phyloP scores from a whole-genome alignment of 495 filamentous ascomycete genomes.

The Neurospora sp. region DNA sequence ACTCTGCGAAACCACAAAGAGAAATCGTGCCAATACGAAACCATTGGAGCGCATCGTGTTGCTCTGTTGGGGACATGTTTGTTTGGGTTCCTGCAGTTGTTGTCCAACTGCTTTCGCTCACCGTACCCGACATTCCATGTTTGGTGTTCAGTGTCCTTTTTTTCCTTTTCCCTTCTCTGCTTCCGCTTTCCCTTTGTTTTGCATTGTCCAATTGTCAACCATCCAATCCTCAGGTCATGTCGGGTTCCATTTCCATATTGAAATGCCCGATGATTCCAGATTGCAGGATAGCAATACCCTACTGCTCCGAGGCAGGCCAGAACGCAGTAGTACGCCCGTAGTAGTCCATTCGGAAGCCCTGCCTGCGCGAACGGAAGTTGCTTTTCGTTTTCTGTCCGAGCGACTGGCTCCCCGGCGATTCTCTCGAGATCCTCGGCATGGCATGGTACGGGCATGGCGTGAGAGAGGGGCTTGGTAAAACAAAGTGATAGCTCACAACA shows the following conservation, averaged over 20 bases:
- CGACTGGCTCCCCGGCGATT: not conserved
- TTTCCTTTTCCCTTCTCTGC: not conserved
- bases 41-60: not conserved
- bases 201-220: not conserved
- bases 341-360: not conserved
- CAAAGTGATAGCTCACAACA: not conserved
- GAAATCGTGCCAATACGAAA: not conserved
- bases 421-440: not conserved
- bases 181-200: not conserved
- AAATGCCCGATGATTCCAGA: not conserved
- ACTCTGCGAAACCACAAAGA: not conserved
- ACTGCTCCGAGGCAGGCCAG: not conserved
- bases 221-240: not conserved
- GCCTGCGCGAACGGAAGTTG: not conserved
- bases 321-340: not conserved
- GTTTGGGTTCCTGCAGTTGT: not conserved
- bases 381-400: not conserved
- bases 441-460: not conserved
- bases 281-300: not conserved
- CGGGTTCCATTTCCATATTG: not conserved
- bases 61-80: not conserved
- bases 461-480: not conserved
- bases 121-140: not conserved
- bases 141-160: not conserved
- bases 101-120: not conserved